Percentiles rank a stretch among this genome's conserved stretches.
Evolutionary conservation across 164 flowering plant genomes (phyloP).

Genomic region (Nymphaea colorata): DNA sequence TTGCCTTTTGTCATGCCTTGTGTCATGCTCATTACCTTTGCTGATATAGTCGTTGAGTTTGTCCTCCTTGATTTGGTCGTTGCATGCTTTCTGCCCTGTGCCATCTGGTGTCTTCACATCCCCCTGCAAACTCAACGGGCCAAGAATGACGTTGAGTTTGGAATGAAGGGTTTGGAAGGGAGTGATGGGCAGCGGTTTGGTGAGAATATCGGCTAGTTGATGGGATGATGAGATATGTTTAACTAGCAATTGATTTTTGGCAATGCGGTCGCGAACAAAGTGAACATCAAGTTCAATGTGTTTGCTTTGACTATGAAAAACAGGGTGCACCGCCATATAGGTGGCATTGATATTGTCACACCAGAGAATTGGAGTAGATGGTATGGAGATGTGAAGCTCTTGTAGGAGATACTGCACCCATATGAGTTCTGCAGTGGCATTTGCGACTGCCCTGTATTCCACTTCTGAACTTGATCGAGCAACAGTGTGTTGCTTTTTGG

Average conservation of each 20-base stretch:
- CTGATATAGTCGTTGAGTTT: no score
- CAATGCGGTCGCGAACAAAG: background rate
- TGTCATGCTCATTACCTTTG: no score
- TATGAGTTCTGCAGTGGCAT: background rate
- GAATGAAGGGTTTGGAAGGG: background rate
- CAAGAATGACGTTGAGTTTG: no score
- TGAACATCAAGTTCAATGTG: background rate
- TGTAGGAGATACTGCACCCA: background rate
- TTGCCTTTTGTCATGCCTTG: no score
- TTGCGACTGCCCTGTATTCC: slow-evolving; percentile 2
- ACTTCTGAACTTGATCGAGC: slow-evolving; percentile 3
- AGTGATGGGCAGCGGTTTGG: background rate
- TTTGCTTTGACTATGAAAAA: background rate
- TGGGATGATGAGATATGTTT: background rate
- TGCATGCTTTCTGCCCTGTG: no score
- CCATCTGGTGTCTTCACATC: no score
- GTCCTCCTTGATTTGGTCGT: no score
- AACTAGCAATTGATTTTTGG: background rate
- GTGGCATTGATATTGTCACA: background rate
- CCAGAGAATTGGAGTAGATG: background rate
- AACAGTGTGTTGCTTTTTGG: slow-evolving; percentile 3
- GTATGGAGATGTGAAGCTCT: background rate
- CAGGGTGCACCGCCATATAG: background rate
- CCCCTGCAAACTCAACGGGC: no score
- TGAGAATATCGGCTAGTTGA: background rate